Percentiles rank a stretch among this genome's conserved stretches.
Evolutionary conservation across 179 eudicot species (phyloP).

Genomic region (Patellifolia procumbens): DNA sequence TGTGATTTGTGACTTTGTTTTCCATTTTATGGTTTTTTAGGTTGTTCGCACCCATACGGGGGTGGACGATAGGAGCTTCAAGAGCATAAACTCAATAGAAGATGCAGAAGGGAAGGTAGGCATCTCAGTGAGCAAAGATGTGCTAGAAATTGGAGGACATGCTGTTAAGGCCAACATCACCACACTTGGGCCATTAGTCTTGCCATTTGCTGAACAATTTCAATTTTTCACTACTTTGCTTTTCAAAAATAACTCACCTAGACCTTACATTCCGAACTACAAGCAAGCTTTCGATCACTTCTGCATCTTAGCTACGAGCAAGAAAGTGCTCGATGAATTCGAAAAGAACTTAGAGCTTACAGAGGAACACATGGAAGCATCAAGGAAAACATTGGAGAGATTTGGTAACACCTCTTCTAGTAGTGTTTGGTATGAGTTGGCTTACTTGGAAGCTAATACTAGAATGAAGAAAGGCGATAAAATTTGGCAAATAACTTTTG

Average conservation of each 20-base stretch:
- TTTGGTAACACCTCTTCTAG: constrained; percentile 81
- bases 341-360: constrained; percentile 60
- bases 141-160: constrained; percentile 58
- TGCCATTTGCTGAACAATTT: constrained; percentile 60
- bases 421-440: constrained; percentile 72
- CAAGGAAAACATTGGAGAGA: constrained; percentile 60
- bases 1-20: background rate
- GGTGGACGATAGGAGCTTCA: constrained; percentile 53
- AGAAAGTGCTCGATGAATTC: constrained; percentile 57
- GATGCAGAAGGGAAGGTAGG: constrained; percentile 51
- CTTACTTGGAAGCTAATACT: constrained; percentile 48
- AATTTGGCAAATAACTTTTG: constrained; percentile 58
- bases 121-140: constrained; percentile 53
- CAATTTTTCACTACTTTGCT: constrained; percentile 52
- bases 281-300: constrained; percentile 74
- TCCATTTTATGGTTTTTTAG: constrained; percentile 32
- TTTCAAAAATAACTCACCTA: constrained; percentile 27
- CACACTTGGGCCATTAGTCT: constrained; percentile 57
- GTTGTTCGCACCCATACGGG: constrained; percentile 65
- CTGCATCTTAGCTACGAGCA: constrained; percentile 64
- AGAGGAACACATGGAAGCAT: constrained; percentile 69
- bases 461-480: constrained; percentile 47
- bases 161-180: constrained; percentile 71
- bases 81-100: constrained; percentile 52
- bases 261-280: constrained; percentile 66